Evolutionary conservation across 1,284 basidiomycete species (phyloP), one percentile per base, ranked within the genome.

Genomic region (Puccinia coronata): DNA sequence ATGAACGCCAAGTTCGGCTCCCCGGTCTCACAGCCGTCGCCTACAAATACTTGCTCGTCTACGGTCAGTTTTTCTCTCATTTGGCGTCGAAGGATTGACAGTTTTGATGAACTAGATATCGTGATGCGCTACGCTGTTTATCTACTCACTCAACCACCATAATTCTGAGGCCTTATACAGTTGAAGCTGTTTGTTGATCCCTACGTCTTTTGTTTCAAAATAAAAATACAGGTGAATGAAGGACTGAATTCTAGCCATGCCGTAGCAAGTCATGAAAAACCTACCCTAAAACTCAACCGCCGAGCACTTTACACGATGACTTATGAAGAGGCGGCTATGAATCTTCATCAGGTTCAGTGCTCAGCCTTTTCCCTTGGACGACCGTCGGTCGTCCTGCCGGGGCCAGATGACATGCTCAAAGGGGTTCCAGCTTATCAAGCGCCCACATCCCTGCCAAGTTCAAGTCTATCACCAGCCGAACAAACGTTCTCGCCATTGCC

Each of bases 301-400:
- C 23, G 43, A 34, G 47, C 43, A 20, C 69, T 71, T n/a, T 71
- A 71, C 47, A 8, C 69, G 43, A 49, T 71, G 69, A 34, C 43
- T 47, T 71, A 71, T 47, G 69, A 71, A 71, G 69, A 71, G 28
- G 69, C 69, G 47, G 69, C 69, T 28, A 31, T 31, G n/a, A 71
- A 71, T 51, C 47, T 71, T 49, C 69, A 71, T 16, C 69, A 71
- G 47, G 43, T 71, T 20, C 69, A 71, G 28, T 71, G 41, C 18
- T 31, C 41, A 20, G 25, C 43, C 34, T n/a, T 71, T 51, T 71
- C 69, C 28, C 14, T 71, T 12, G 43, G 43, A 5, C 41, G 69
- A 47, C 18, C 47, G 14, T 25, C 69, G 31, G 41, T 41, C 23
- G 47, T 71, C 47, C 43, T 71, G 12, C 69, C 69, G 16, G 69